Evolutionary conservation across 495 filamentous ascomycete genomes (phyloP), one percentile per base, ranked within the genome.

Genomic region (Pyrenula aspistea): DNA sequence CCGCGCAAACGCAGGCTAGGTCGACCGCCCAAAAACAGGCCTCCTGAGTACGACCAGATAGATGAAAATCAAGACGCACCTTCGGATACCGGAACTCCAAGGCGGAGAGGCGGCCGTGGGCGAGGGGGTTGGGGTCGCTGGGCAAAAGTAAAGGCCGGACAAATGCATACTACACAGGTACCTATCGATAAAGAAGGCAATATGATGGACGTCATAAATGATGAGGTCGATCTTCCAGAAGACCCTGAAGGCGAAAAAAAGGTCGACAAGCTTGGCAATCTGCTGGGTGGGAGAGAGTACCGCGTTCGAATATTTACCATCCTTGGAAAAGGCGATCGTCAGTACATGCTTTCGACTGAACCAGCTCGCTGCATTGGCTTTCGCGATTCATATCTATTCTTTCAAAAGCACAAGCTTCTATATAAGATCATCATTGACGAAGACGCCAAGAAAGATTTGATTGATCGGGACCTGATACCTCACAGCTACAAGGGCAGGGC

Each of bases 301-400:
- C 84, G 94, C 53, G 95, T 95, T 62, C 85, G 93, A 49, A 92
- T 88, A 1, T 98, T 98, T 67, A 95, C 83, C 24, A 86, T 98
- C 53, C 75, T 82, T 22, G 88, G 87, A 52, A 83, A 91, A 52
- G 88, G 83, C n/a, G 79, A 93, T 24, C 72, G 89, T 22, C 80
- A 94, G 15, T 98, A 98, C 81, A 98, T 98, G 93, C 74, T 98
- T 63, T 96, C 91, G 1, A 98, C 93, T 1, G 93, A 98, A 62
- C 93, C 93, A 2, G 93, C 93, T 21, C 83, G 93, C 56, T 98
- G 93, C 63, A 92, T 95, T 53, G 93, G 93, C 4, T 98, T 98
- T 78, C 76, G 93, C 55, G 93, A 98, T 71, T 93, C 88, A 56
- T 98, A 98, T 67, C 78, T 98, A 15, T 98, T 98, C 77, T 98